Percentiles rank a stretch among this genome's conserved stretches.
Conservation (phyloP, 169 alveolate genomes). For the Eimeria maxima region DNA sequence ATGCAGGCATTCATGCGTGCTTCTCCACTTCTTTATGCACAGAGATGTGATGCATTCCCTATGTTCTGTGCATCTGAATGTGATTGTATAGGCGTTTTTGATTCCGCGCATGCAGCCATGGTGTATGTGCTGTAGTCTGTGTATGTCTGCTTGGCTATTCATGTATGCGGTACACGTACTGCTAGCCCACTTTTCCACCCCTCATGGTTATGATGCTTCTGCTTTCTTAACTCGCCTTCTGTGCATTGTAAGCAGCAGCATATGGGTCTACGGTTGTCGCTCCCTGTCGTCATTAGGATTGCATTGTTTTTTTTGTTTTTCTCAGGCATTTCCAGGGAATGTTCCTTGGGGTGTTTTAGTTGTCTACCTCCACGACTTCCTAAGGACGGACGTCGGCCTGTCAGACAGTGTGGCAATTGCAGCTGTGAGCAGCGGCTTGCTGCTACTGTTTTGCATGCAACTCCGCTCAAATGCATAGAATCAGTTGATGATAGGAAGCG, state of each 20-base stretch:
- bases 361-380: conserved; percentile 81
- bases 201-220: neutral
- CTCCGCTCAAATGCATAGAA: neutral
- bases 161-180: neutral
- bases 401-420: conserved; percentile 65
- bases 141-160: neutral
- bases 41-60: no score
- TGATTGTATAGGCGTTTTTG: neutral
- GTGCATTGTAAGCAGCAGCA: neutral
- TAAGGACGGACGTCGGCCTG: conserved; percentile 73
- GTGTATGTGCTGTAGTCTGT: neutral
- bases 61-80: no score
- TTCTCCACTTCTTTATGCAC: neutral
- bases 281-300: neutral
- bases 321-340: conserved; percentile 84
- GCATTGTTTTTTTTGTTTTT: neutral
- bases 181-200: neutral
- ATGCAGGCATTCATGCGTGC: neutral
- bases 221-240: neutral
- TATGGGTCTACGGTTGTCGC: neutral
- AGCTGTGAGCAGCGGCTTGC: conserved; percentile 32
- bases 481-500: neutral
- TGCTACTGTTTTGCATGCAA: neutral
- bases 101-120: neutral
- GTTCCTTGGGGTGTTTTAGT: conserved; percentile 84